phyloP scores from a whole-genome alignment of 441 rosid genomes.

The Flueggea neowawraea region DNA sequence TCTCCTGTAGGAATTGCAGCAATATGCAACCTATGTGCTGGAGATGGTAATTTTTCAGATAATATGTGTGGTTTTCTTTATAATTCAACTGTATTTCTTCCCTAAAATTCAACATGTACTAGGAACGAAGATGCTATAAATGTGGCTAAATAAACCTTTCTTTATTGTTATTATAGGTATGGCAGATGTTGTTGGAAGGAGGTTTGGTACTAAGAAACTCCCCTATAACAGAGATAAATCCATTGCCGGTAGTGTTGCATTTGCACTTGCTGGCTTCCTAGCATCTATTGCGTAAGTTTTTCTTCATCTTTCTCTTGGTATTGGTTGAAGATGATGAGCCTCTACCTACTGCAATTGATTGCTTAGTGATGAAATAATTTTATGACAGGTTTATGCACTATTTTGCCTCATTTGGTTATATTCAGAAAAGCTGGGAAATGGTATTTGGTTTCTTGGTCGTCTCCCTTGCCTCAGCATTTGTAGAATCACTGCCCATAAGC shows the following conservation, averaged over 20 bases:
- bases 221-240: conserved; percentile 76
- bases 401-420: conserved; percentile 67
- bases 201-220: conserved; percentile 56
- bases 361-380: conserved; percentile 9
- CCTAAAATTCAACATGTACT: neutral
- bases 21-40: conserved; percentile 83
- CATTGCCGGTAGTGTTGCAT: conserved; percentile 68
- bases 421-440: conserved; percentile 45
- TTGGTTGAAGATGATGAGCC: neutral
- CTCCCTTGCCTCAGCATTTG: conserved; percentile 64
- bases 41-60: conserved; percentile 61
- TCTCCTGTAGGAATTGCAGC: conserved; percentile 73
- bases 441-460: conserved; percentile 55
- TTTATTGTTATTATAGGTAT: conserved; percentile 41
- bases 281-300: conserved; percentile 52
- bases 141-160: neutral
- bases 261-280: conserved; percentile 63
- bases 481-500: conserved; percentile 86
- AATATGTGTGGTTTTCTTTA: neutral
- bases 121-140: neutral
- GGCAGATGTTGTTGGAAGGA: conserved; percentile 79
- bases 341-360: neutral
- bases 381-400: conserved; percentile 60
- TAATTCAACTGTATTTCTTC: neutral
- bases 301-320: neutral